These are phyloP conservation scores for Symbiodinium pilosum DNA, from an alignment of 73 alveolate species.

Conservation along the genomic window DNA sequence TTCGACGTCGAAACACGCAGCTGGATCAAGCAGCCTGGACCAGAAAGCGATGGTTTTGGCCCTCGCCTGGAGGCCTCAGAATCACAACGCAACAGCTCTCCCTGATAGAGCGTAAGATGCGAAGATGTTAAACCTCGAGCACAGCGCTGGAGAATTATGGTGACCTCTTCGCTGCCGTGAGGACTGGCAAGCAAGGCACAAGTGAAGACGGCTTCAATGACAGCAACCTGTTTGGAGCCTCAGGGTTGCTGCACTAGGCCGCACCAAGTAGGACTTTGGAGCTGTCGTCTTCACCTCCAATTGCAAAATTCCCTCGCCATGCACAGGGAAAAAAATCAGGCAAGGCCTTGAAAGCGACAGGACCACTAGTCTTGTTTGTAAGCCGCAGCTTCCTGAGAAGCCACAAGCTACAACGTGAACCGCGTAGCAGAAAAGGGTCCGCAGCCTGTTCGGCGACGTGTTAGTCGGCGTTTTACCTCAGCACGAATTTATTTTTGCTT, in stretches of 20 bases:
- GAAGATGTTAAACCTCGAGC: neutral
- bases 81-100: neutral
- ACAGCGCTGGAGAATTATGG: constrained; percentile 72
- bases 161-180: constrained; percentile 93
- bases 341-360: constrained; percentile 79
- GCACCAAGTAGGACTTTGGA: constrained; percentile 82
- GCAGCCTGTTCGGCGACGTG: constrained; percentile 61
- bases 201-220: neutral
- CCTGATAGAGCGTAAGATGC: too few relatives aligned
- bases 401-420: neutral
- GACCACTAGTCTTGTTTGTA: constrained; percentile 82
- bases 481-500: too few relatives aligned
- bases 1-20: too few relatives aligned
- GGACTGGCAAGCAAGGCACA: constrained; percentile 52
- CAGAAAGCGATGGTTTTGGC: constrained; percentile 90
- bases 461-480: constrained; percentile 82
- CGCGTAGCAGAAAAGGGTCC: neutral
- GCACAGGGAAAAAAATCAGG: neutral
- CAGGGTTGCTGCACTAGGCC: constrained; percentile 88
- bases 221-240: constrained; percentile 38
- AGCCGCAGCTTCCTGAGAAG: constrained; percentile 65
- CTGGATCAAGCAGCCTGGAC: constrained; percentile 28
- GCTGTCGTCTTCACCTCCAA: constrained; percentile 87
- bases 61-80: constrained; percentile 91
- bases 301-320: neutral